Evolutionary conservation across 2,329 filamentous ascomycete genomes (phyloP), one percentile per base, ranked within the genome.

Genomic region (Aspergillus sp.): DNA sequence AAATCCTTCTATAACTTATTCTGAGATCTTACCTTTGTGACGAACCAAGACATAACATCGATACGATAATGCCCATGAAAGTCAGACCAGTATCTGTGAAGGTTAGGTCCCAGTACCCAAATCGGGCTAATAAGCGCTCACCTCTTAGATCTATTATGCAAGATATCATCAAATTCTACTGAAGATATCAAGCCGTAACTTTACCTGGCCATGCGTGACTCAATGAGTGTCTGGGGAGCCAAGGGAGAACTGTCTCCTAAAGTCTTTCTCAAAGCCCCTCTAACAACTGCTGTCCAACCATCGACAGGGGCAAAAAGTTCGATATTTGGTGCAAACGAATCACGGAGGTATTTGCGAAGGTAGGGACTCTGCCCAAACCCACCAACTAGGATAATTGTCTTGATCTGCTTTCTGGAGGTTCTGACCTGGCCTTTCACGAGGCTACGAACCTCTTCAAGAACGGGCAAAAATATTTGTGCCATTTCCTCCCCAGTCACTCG

Each of bases 321-420:
- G 1, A 73, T 65, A 0, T 55, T 45, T 16, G 59, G 36, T 6
- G 52, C 45, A 3, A 69, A 32, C 1, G 49, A 50, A 5, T 65
- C 55, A 7, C 57, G 51, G 3, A 72, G 54, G n/a, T 60, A 60
- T 9, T 62, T 61, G 10, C 63, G 61, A 16, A 72, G 63, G 42
- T 68, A 73, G 2, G 56, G 56, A 31, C 63, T 73, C 14, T 72
- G 63, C 11, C 70, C 70, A 52, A 73, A 72, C 1, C 69, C 69
- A 1, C 71, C 71, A 1, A 73, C 71, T 0, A 73, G 54, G 1
- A 73, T 63, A 1, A 74, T 60, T 6, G 68, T 60, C 63, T 82
- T 81, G 60, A 89, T 86, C 46, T 85, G 84, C 67, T 85, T 85
- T 70, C 83, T 82, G 42, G 84, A 85, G 16, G 83, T 83, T 76